Conservation (phyloP, 2,329 filamentous ascomycete species). For the Aspergillus cejpii region DNA sequence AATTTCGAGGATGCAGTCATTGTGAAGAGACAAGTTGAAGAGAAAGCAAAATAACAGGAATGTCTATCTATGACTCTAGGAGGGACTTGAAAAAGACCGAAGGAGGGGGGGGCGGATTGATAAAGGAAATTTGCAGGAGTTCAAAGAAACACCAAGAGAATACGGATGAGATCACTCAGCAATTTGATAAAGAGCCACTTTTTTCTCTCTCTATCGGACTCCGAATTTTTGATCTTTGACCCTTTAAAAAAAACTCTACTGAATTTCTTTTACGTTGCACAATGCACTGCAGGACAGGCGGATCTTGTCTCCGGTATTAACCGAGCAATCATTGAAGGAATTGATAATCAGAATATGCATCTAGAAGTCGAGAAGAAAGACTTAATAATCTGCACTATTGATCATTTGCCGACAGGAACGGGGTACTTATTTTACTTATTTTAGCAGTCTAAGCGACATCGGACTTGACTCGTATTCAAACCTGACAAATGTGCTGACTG, state of each 20-base stretch:
- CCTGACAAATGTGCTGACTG: too few relatives aligned
- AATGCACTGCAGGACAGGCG: neutral
- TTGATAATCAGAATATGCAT: neutral
- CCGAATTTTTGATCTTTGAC: neutral
- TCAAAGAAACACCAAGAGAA: too few relatives aligned
- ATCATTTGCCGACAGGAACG: neutral
- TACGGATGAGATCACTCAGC: too few relatives aligned
- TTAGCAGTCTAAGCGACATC: too few relatives aligned
- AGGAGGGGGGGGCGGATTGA: too few relatives aligned
- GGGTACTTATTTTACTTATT: too few relatives aligned
- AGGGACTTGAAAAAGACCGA: too few relatives aligned
- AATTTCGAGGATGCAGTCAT: conserved; percentile 19
- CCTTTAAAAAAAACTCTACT: neutral
- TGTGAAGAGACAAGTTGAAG: conserved; percentile 1
- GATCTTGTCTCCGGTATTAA: conserved; percentile 3
- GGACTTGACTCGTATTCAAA: too few relatives aligned
- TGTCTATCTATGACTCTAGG: neutral
- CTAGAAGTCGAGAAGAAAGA: too few relatives aligned
- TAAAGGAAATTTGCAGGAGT: too few relatives aligned
- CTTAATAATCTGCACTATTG: too few relatives aligned
- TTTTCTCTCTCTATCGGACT: neutral
- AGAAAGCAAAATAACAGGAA: conserved; percentile 7
- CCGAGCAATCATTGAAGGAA: conserved; percentile 1
- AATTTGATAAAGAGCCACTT: too few relatives aligned
- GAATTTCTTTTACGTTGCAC: neutral